Conservation (phyloP, 805 yeast genomes). For the Wickerhamiella dianesei region DNA sequence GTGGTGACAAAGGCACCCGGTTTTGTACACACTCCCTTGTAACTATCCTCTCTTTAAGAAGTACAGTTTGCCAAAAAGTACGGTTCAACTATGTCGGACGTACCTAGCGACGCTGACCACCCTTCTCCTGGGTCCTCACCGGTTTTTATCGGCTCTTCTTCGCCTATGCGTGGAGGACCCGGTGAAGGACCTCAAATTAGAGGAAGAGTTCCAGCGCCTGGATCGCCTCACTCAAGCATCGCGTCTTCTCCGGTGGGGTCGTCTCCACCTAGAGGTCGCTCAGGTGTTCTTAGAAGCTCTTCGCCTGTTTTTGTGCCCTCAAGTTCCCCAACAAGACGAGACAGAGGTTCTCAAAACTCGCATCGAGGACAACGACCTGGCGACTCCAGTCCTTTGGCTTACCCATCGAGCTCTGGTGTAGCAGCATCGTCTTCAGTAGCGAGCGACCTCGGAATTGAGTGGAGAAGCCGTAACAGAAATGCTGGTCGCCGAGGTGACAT, state of each 20-base stretch:
- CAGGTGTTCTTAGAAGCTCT: background rate
- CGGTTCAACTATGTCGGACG: too few relatives aligned
- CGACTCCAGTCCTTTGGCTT: background rate
- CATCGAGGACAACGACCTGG: background rate
- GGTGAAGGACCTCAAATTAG: background rate
- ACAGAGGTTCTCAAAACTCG: background rate
- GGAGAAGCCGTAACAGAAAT: slow-evolving; percentile 1
- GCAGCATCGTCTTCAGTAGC: slow-evolving; percentile 4
- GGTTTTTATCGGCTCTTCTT: background rate
- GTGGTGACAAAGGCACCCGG: background rate
- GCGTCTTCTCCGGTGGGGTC: background rate
- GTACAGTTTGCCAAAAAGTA: too few relatives aligned
- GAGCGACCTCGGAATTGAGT: background rate
- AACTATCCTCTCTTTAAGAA: too few relatives aligned
- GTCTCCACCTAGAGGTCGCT: background rate
- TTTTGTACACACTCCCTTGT: too few relatives aligned
- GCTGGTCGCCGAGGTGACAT: slow-evolving; percentile 15
- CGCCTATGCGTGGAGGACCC: background rate
- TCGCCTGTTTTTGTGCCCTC: background rate
- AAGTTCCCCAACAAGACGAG: background rate
- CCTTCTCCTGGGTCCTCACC: background rate
- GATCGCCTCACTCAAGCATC: background rate
- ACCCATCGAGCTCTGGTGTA: background rate
- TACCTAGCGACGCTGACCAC: background rate
- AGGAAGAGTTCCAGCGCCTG: background rate